A percentile compares a stretch with the other conserved stretches of the same genome.
Evolutionary conservation across 768 basidiomycete species (phyloP).

Genomic region (Phlebiopsis gigantea): DNA sequence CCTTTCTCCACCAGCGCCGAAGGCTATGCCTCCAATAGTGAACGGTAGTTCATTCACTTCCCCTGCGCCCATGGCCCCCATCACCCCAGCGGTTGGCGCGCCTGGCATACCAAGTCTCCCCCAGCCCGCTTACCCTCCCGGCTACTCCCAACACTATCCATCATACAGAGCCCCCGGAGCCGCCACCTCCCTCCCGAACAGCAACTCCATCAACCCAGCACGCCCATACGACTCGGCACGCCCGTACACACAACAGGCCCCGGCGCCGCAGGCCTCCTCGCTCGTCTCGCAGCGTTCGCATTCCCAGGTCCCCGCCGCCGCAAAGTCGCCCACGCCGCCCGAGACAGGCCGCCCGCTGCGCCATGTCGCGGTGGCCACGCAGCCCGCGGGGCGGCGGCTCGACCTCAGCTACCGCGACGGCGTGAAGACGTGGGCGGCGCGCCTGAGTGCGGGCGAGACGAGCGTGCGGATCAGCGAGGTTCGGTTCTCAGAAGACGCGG

Average conservation of each 20-base stretch:
- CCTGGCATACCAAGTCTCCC: not conserved
- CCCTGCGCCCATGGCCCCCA: not conserved
- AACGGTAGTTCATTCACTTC: constrained; percentile 7
- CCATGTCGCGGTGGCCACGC: constrained; percentile 46
- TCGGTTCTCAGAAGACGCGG: constrained; percentile 42
- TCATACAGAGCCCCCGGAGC: constrained; percentile 36
- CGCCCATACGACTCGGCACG: constrained; percentile 2
- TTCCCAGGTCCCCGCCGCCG: constrained; percentile 4
- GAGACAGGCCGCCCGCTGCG: constrained; percentile 31
- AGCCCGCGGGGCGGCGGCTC: constrained; percentile 55
- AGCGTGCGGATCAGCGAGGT: constrained; percentile 50
- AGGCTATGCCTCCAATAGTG: constrained; percentile 27
- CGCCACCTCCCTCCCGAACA: constrained; percentile 16
- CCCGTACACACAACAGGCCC: constrained; percentile 14
- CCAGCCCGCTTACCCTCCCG: constrained; percentile 1
- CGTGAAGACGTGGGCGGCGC: constrained; percentile 69
- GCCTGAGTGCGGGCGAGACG: constrained; percentile 53
- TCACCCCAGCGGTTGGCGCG: constrained; percentile 11
- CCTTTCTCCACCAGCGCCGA: not conserved
- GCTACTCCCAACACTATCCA: constrained; percentile 39
- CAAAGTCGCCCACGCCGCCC: constrained; percentile 16
- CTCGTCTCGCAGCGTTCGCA: constrained; percentile 24
- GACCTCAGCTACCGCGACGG: constrained; percentile 62
- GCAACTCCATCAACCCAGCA: constrained; percentile 2
- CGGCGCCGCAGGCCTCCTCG: not conserved